Percentiles rank a stretch among this genome's conserved stretches.
Conservation (phyloP, 2,329 filamentous ascomycete species). For the Monilinia fructigena region DNA sequence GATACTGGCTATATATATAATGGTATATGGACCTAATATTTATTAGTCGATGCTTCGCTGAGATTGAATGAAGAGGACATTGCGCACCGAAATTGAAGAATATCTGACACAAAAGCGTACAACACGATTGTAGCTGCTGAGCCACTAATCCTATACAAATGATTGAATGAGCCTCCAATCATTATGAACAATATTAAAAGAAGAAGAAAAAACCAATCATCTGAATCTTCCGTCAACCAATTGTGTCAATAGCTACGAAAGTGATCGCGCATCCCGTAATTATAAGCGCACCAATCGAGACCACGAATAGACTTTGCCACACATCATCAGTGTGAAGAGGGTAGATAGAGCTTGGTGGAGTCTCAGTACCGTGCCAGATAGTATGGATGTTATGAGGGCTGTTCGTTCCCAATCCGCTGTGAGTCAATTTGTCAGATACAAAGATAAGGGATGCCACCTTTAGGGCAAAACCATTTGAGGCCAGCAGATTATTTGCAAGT, state of each 20-base stretch:
- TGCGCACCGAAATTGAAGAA: conserved; percentile 47
- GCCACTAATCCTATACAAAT: conserved; percentile 32
- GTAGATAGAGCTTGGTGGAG: conserved; percentile 23
- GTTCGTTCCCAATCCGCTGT: conserved; percentile 64
- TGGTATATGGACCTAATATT: conserved; percentile 21
- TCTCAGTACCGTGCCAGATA: conserved; percentile 29
- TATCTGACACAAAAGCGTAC: conserved; percentile 47
- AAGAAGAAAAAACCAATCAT: conserved; percentile 33
- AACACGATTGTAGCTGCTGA: conserved; percentile 40
- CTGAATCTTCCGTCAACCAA: conserved; percentile 31
- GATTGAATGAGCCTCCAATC: conserved; percentile 39
- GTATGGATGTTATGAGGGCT: conserved; percentile 26
- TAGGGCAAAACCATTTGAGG: not conserved
- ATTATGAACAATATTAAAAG: conserved; percentile 33
- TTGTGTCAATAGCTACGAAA: conserved; percentile 29
- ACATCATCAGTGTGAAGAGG: conserved; percentile 25
- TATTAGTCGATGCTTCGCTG: not conserved
- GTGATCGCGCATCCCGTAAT: conserved; percentile 29
- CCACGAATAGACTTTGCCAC: conserved; percentile 31
- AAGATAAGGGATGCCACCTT: not conserved
- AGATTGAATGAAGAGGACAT: not conserved
- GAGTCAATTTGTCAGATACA: not conserved
- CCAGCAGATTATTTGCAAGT: not conserved
- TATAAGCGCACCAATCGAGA: conserved; percentile 30
- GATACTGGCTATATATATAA: conserved; percentile 33